Evolutionary conservation across 2,329 filamentous ascomycete genomes (phyloP).

Genomic region (Pseudomassariella vexata): DNA sequence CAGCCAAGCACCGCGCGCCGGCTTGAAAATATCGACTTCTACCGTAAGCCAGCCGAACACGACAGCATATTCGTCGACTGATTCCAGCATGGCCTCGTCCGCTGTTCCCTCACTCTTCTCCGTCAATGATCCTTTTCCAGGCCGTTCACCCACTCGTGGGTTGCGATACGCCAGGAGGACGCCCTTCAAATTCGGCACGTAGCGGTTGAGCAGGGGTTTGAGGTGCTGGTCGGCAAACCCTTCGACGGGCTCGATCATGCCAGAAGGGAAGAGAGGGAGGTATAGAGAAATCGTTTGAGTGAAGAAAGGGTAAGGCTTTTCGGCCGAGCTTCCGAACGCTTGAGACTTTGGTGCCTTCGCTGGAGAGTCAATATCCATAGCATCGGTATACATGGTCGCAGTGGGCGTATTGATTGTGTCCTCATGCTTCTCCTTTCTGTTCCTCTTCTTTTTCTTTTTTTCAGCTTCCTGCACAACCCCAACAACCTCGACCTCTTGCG

Average conservation of each 20-base stretch:
- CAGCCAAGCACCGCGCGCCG: slow-evolving; percentile 65
- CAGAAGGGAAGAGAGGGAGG: slow-evolving; percentile 66
- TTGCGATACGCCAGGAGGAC: slow-evolving; percentile 73
- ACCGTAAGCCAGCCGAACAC: slow-evolving; percentile 85
- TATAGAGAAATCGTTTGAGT: slow-evolving; percentile 77
- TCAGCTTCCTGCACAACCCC: slow-evolving; percentile 3
- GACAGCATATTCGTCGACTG: slow-evolving; percentile 76
- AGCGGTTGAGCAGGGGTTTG: slow-evolving; percentile 68
- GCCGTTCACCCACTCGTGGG: slow-evolving; percentile 56
- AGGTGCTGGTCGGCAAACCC: slow-evolving; percentile 70
- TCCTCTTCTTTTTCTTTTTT: slow-evolving; percentile 18
- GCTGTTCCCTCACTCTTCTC: slow-evolving; percentile 39
- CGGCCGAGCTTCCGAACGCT: slow-evolving; percentile 28
- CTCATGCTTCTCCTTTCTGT: slow-evolving; percentile 8
- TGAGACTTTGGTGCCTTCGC: slow-evolving; percentile 23
- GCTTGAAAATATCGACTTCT: slow-evolving; percentile 79
- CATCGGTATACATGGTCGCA: slow-evolving; percentile 18
- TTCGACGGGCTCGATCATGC: slow-evolving; percentile 64
- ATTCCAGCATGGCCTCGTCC: slow-evolving; percentile 40
- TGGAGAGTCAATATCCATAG: slow-evolving; percentile 34
- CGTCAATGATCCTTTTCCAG: slow-evolving; percentile 42
- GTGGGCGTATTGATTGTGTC: neutral
- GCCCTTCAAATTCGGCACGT: slow-evolving; percentile 65
- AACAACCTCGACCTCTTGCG: neutral
- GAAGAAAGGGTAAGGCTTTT: slow-evolving; percentile 63